Conservation (phyloP, 306 rosid species). For the Arachis stenosperma region DNA sequence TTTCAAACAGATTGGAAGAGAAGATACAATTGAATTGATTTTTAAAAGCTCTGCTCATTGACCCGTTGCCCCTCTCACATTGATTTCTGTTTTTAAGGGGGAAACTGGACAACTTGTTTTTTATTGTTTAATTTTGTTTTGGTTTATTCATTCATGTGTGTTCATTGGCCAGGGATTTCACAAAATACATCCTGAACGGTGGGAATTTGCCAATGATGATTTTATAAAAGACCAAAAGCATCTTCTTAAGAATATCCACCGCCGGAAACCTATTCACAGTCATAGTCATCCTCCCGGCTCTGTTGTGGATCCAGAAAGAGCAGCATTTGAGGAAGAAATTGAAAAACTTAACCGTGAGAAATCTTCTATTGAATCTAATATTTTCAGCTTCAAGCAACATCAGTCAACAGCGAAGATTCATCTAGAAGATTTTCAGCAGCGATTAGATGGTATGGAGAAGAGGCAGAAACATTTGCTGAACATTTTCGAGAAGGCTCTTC, state of each 20-base stretch:
- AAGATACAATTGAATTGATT: background rate
- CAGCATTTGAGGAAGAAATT: slow-evolving; percentile 83
- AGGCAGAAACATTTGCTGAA: slow-evolving; percentile 67
- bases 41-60: background rate
- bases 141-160: slow-evolving; percentile 16
- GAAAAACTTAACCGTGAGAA: slow-evolving; percentile 76
- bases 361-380: slow-evolving; percentile 65
- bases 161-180: slow-evolving; percentile 77
- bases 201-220: slow-evolving; percentile 98
- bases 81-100: background rate
- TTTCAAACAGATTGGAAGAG: background rate
- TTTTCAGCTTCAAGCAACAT: slow-evolving; percentile 62
- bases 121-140: slow-evolving; percentile 4
- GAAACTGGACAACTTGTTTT: background rate
- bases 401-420: slow-evolving; percentile 60
- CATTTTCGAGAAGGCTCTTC: slow-evolving; percentile 69
- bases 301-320: slow-evolving; percentile 77
- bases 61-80: background rate
- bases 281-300: slow-evolving; percentile 94
- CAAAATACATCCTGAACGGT: slow-evolving; percentile 85
- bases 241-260: slow-evolving; percentile 91
- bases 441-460: slow-evolving; percentile 63
- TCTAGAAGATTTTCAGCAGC: slow-evolving; percentile 59
- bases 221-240: slow-evolving; percentile 89
- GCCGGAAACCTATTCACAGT: slow-evolving; percentile 97